These are phyloP conservation scores for Simplicillium aogashimaense DNA, from an alignment of 2,329 filamentous ascomycete genomes.

Conservation along the genomic window DNA sequence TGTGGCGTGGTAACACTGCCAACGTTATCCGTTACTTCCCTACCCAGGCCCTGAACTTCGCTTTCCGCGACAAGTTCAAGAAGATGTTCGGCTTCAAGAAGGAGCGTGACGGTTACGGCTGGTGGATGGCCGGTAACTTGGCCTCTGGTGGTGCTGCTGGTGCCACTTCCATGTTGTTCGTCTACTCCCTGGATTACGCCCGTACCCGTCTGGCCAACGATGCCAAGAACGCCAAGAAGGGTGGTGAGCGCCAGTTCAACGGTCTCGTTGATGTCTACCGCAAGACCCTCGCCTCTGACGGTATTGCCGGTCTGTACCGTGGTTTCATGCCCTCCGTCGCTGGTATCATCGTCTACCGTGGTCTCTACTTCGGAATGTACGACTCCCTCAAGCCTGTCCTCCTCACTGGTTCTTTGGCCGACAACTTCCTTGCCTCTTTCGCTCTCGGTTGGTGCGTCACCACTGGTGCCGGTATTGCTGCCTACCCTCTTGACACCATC, in stretches of 20 bases:
- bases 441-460: slow-evolving; percentile 97
- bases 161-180: slow-evolving; percentile 99
- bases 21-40: slow-evolving; percentile 99
- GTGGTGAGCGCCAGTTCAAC: slow-evolving; percentile 99
- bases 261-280: slow-evolving; percentile 98
- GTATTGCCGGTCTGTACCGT: slow-evolving; percentile 99
- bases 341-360: slow-evolving; percentile 99
- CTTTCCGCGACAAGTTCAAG: slow-evolving; percentile 99
- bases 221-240: slow-evolving; percentile 94
- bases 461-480: slow-evolving; percentile 99
- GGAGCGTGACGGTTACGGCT: slow-evolving; percentile 94
- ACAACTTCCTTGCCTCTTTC: slow-evolving; percentile 99
- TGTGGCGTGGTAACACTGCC: slow-evolving; percentile 99
- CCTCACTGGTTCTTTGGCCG: slow-evolving; percentile 81
- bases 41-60: slow-evolving; percentile 99
- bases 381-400: slow-evolving; percentile 99
- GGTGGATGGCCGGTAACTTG: slow-evolving; percentile 99
- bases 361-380: slow-evolving; percentile 99
- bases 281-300: slow-evolving; percentile 98
- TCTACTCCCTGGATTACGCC: slow-evolving; percentile 99
- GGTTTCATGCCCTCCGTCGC: slow-evolving; percentile 99
- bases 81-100: slow-evolving; percentile 99
- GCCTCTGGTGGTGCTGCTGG: slow-evolving; percentile 99
- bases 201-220: slow-evolving; percentile 99
- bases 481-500: slow-evolving; percentile 99